These are phyloP conservation scores for Amanita fuliginea DNA, from an alignment of 768 basidiomycete genomes.

Conservation along the genomic window DNA sequence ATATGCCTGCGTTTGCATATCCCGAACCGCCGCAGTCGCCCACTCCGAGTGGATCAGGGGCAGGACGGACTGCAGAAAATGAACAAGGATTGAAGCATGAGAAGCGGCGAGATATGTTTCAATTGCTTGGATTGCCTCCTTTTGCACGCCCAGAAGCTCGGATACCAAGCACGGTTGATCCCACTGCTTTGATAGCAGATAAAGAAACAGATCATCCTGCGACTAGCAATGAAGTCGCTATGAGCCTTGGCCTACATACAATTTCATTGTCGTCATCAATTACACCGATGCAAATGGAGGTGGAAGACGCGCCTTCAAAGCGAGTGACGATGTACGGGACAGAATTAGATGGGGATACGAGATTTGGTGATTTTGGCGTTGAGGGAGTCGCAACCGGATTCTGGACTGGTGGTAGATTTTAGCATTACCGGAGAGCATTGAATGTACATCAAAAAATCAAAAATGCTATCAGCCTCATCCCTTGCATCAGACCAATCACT, in stretches of 20 bases:
- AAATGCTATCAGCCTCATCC: too few species aligned
- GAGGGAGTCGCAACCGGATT: constrained; percentile 68
- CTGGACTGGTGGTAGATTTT: constrained; percentile 37
- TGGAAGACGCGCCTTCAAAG: constrained; percentile 27
- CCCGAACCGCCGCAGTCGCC: constrained; percentile 51
- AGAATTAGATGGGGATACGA: constrained; percentile 69
- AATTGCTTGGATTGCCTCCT: constrained; percentile 33
- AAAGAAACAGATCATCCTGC: constrained; percentile 13
- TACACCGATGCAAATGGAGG: constrained; percentile 9
- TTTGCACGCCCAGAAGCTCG: constrained; percentile 24
- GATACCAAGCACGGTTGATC: constrained; percentile 27
- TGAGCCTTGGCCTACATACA: constrained; percentile 29
- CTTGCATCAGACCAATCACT: too few species aligned
- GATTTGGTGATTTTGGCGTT: constrained; percentile 77
- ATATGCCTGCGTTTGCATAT: constrained; percentile 33
- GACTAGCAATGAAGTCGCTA: constrained; percentile 36
- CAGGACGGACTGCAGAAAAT: constrained; percentile 6
- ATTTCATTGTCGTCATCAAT: constrained; percentile 20
- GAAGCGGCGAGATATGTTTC: constrained; percentile 34
- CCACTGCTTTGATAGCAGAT: constrained; percentile 23
- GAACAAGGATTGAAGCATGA: constrained; percentile 10
- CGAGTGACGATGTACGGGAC: constrained; percentile 79
- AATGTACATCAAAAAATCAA: too few species aligned
- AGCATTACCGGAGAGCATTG: background rate
- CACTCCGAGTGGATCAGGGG: constrained; percentile 30